These are phyloP conservation scores for Trametes villosa DNA, from an alignment of 768 basidiomycete species.

Conservation along the genomic window DNA sequence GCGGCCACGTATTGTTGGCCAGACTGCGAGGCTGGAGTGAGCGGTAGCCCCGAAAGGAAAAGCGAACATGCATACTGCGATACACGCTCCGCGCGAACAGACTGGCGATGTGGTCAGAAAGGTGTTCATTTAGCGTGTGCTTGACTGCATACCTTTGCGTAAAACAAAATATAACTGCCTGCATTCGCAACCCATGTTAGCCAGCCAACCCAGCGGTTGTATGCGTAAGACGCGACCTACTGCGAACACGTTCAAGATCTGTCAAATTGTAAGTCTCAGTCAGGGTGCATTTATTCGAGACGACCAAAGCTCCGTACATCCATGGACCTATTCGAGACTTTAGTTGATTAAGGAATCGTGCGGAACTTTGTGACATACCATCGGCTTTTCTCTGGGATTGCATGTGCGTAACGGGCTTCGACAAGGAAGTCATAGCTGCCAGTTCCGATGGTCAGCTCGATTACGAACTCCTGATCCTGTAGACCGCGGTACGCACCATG, in stretches of 20 bases:
- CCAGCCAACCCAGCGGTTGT: not conserved
- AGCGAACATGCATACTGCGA: not conserved
- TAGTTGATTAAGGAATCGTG: too few species aligned
- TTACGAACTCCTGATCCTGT: too few species aligned
- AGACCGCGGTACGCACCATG: not conserved
- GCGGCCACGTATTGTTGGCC: not conserved
- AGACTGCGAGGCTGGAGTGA: not conserved
- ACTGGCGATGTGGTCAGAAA: not conserved
- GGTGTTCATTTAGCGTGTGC: too few species aligned
- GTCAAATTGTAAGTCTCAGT: not conserved
- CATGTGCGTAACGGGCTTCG: too few species aligned
- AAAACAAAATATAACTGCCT: slow-evolving; percentile 10
- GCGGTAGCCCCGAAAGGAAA: too few species aligned
- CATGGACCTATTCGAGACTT: not conserved
- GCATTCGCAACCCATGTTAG: not conserved
- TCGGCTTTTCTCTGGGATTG: not conserved
- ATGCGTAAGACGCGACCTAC: not conserved
- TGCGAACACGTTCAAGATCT: slow-evolving; percentile 7
- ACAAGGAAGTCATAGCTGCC: not conserved
- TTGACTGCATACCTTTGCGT: not conserved
- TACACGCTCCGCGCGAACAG: slow-evolving; percentile 3
- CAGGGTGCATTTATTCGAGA: not conserved
- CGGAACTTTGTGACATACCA: not conserved
- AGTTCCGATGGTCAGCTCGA: not conserved
- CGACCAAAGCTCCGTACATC: not conserved